Base-by-base conservation (phyloP, 495 filamentous ascomycete genomes). In the Daldinia concentrica region DNA sequence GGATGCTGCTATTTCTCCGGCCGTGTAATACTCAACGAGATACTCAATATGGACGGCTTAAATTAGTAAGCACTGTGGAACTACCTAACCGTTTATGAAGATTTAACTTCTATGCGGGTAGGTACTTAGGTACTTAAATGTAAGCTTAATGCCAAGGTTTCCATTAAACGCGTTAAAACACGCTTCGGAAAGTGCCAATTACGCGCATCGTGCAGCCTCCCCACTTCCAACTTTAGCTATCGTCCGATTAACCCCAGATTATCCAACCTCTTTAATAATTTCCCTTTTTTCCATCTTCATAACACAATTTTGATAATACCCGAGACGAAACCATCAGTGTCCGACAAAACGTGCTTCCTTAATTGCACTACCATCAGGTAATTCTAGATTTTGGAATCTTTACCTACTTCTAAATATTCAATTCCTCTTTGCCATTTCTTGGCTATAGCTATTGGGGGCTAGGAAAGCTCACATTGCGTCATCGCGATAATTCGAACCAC, bases 121-220 rank as follows among this genome's bases (percentile, higher is more conserved):
- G 43, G 19, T 48, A 48, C 43, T 24, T 48, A 12, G 43, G 43
- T 48, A 48, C 43, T 48, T 48, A 1, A 48, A 48, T 2, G 14
- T n/a, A 19, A 24, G 15, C 36, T 24, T 12, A 50, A 15, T 8
- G 24, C 55, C 60, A 56, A 65, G 58, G 29, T 17, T 37, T 61
- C 58, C 45, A 41, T 48, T 61, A 37, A 51, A 75, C 73, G 73
- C 73, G 73, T 63, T 2, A 56, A 69, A 65, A 73, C 69, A 66
- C 69, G 73, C 39, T 62, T 45, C 12, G 37, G 56, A 19, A 58
- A 36, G 51, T 50, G 17, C 58, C 27, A 45, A 57, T 68, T 64
- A 68, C 59, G 62, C 66, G 65, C 61, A 66, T 59, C 64, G 62
- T 64, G 65, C 51, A 67, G 63, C 64, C 61, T 32, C 58, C 36